phyloP scores from a whole-genome alignment of 1,139 yeast species.

The Tardiomyces depauwii region DNA sequence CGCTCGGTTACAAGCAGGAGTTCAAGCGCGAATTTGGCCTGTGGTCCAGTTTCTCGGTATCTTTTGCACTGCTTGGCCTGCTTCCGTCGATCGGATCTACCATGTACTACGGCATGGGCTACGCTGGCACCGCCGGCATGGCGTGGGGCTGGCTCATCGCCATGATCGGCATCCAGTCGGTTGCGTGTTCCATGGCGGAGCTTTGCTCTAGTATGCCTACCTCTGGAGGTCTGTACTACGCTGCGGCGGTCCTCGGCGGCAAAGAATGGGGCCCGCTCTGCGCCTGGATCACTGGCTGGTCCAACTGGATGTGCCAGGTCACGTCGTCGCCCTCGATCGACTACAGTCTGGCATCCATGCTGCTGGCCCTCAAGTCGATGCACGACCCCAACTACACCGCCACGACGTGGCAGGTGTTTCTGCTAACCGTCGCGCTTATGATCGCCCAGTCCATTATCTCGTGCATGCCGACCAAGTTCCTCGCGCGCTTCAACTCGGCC shows the following conservation, averaged over 20 bases:
- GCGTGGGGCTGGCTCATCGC: constrained; percentile 58
- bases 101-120: constrained; percentile 32
- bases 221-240: constrained; percentile 51
- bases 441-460: constrained; percentile 36
- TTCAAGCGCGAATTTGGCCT: constrained; percentile 42
- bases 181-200: constrained; percentile 49
- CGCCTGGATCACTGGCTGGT: constrained; percentile 47
- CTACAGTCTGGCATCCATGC: constrained; percentile 46
- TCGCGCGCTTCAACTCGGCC: constrained; percentile 48
- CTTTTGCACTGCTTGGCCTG: constrained; percentile 58
- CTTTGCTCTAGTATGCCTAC: constrained; percentile 59
- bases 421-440: constrained; percentile 37
- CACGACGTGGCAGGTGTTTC: constrained; percentile 40
- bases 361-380: constrained; percentile 38
- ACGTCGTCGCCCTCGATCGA: constrained; percentile 48
- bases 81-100: constrained; percentile 48
- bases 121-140: constrained; percentile 49
- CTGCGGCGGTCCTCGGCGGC: constrained; percentile 35
- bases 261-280: constrained; percentile 42
- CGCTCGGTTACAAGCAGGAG: constrained; percentile 65
- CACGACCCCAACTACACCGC: constrained; percentile 29
- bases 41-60: constrained; percentile 53
- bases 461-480: constrained; percentile 38
- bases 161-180: constrained; percentile 35
- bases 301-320: constrained; percentile 46